Evolutionary conservation across 306 rosid genomes (phyloP), one percentile per base, ranked within the genome.

Genomic region (Rosa chinensis): DNA sequence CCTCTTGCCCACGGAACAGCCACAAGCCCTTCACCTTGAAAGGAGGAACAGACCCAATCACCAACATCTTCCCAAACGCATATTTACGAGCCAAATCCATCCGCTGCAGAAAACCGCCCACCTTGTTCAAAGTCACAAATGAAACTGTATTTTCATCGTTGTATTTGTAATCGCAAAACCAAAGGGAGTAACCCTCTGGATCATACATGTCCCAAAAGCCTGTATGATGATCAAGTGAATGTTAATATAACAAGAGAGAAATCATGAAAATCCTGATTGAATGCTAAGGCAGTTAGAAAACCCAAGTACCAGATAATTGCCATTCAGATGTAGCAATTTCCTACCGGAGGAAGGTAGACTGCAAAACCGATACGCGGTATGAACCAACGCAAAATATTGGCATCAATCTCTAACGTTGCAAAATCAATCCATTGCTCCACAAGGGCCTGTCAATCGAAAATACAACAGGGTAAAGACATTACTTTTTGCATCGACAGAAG

Each of bases 141-240:
- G 96, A 88, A 59, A 93, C 96, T 0, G 89, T 91, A 35, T 88
- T 93, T 87, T 93, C 97, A 4, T 93, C 86, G 0, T 91, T 86
- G 91, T 90, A 91, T 80, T 91, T 91, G 89, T 90, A 93, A 56
- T 89, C 85, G 78, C 94, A 89, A 79, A 93, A 90, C 97, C 96
- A 91, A 2, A 93, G 94, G 79, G 97, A 91, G 79, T 87, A 93
- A n/a, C 97, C 96, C 83, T 93, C 97, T 2, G 97, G 96, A 82
- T 93, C 97, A 53, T 90, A 93, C 96, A 93, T 93, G 87, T 91
- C 96, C 97, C 97, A 93, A 75, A 93, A 93, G 80, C 97, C 97
- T 93, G 86, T 79, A 81, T 37, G 69, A 35, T 8, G 23, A n/a
- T n/a, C n/a, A n/a, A 77, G 67, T 39, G 39, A 74, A 55, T 25